Evolutionary conservation across 768 basidiomycete genomes (phyloP).

Genomic region (Crassisporium funariophilum): DNA sequence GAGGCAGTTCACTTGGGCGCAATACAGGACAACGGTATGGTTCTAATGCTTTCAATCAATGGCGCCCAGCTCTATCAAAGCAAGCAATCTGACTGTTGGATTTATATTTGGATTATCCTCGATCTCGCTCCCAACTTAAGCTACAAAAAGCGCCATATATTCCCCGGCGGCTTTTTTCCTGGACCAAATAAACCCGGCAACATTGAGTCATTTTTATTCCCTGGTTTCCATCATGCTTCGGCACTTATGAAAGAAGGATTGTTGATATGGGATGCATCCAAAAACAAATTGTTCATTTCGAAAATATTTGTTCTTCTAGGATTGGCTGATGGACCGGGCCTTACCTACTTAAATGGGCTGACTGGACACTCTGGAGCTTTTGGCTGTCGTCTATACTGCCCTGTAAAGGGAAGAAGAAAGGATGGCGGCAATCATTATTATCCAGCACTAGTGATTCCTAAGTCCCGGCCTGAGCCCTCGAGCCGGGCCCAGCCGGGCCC

Average conservation of each 20-base stretch:
- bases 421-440: slow-evolving; percentile 32
- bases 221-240: slow-evolving; percentile 34
- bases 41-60: slow-evolving; percentile 40
- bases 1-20: slow-evolving; percentile 6
- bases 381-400: slow-evolving; percentile 36
- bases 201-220: slow-evolving; percentile 36
- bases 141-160: slow-evolving; percentile 35
- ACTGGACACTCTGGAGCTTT: slow-evolving; percentile 5
- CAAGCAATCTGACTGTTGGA: slow-evolving; percentile 36
- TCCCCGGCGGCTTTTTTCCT: slow-evolving; percentile 36
- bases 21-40: slow-evolving; percentile 28
- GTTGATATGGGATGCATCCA: slow-evolving; percentile 33
- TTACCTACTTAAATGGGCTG: background rate
- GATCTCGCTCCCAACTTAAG: slow-evolving; percentile 29
- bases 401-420: slow-evolving; percentile 31
- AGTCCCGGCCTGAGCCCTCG: too few relatives aligned
- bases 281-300: slow-evolving; percentile 13
- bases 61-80: slow-evolving; percentile 42
- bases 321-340: slow-evolving; percentile 34
- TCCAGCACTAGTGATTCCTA: too few relatives aligned
- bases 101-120: slow-evolving; percentile 39
- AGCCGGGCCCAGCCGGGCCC: too few relatives aligned
- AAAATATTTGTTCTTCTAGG: slow-evolving; percentile 2
- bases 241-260: slow-evolving; percentile 20
- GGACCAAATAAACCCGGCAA: slow-evolving; percentile 39